Conservation (phyloP, 805 yeast species). For the Pichia deserticola region DNA sequence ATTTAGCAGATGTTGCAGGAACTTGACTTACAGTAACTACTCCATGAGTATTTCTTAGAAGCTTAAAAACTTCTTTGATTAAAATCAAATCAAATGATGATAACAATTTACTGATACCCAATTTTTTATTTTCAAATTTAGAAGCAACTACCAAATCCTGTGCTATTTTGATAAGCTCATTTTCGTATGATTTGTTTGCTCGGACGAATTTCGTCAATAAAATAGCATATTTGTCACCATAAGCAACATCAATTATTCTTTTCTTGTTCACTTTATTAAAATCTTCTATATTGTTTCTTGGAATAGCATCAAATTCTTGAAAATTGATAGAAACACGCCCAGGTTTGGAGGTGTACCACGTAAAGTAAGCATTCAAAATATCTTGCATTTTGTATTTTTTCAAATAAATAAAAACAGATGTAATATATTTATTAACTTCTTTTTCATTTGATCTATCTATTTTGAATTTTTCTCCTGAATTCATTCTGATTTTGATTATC, state of each 20-base stretch:
- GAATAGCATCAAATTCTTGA: conserved; percentile 4
- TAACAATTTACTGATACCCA: conserved; percentile 4
- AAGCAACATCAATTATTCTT: conserved; percentile 1
- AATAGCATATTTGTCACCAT: conserved; percentile 10
- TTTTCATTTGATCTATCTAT: conserved; percentile 12
- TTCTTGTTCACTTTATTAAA: background rate
- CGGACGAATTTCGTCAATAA: conserved; percentile 4
- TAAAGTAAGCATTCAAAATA: conserved; percentile 14
- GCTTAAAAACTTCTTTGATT: conserved; percentile 7
- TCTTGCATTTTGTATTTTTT: conserved; percentile 19
- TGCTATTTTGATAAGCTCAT: conserved; percentile 1
- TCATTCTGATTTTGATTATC: background rate
- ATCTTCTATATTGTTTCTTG: conserved; percentile 1
- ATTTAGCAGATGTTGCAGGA: background rate
- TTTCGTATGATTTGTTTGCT: background rate
- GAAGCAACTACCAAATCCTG: conserved; percentile 1
- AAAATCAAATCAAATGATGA: conserved; percentile 4
- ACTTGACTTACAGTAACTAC: conserved; percentile 4
- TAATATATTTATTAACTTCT: conserved; percentile 13
- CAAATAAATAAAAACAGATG: conserved; percentile 15
- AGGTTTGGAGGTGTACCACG: conserved; percentile 14
- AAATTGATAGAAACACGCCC: background rate
- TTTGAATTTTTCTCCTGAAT: background rate
- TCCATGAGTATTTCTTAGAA: conserved; percentile 2
- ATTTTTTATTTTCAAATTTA: conserved; percentile 5